Evolutionary conservation across 2,329 filamentous ascomycete genomes (phyloP), one percentile per base, ranked within the genome.

Genomic region (Cladorrhinum sp.): DNA sequence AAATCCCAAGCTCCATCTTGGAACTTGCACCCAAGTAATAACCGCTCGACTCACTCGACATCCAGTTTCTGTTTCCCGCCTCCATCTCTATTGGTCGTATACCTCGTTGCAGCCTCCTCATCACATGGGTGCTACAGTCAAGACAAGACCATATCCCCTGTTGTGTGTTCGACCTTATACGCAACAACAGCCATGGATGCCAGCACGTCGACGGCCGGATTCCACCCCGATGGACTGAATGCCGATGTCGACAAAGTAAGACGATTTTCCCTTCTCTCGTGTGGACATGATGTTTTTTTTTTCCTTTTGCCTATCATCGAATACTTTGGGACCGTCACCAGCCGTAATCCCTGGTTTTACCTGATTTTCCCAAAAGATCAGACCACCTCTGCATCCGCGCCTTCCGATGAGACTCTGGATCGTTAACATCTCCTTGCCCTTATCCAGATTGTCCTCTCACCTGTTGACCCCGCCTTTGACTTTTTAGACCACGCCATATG

Each of bases 161-260:
- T 57, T 46, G 54, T 57, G 54, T 26, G 54, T 57, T 21, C 54
- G 39, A 48, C 54, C 54, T 30, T 49, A 23, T 18, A 48, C 24
- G 39, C 33, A 49, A 30, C 39, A 57, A 30, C 39, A 59, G 28
- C 49, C 60, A 62, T 62, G 60, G 60, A 62, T 36, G 24, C 46
- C 52, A 50, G 30, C 53, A 39, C 55, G 16, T 24, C 60, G 50
- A 57, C 57, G 6, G 10, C 33, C 33, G 30, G 53, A 3, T 39
- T 62, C 48, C 24, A 30, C 14, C 23, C 18, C 18, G 39, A 46
- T n/a, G 53, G 51, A 30, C 16, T 46, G 26, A 52, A 46, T 55
- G 16, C 52, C 20, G 33, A 48, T 26, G n/a, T 24, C 3, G 48
- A 49, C 18, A 51, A 59, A 54, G 60, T 62, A 54, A 59, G 60